Conservation (phyloP, 2,329 filamentous ascomycete species). For the Aureobasidium sp. region DNA sequence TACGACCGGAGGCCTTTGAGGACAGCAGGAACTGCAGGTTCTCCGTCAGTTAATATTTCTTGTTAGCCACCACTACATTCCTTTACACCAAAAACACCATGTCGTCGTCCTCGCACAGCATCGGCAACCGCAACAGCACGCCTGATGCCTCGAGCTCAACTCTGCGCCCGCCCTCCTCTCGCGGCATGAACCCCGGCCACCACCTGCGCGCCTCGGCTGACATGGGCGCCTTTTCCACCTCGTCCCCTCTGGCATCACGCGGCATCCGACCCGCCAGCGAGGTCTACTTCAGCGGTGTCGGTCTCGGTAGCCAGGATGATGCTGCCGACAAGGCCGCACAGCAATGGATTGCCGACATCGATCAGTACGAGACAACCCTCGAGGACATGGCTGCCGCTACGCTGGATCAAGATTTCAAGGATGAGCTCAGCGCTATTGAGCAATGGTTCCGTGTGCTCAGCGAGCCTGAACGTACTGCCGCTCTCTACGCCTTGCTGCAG, state of each 20-base stretch:
- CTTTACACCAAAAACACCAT: conserved; percentile 7
- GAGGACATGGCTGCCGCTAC: conserved; percentile 99
- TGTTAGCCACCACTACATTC: conserved; percentile 13
- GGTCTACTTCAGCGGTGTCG: conserved; percentile 73
- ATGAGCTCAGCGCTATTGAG: conserved; percentile 96
- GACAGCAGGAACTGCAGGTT: conserved; percentile 80
- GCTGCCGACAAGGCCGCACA: conserved; percentile 88
- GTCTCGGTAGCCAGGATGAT: conserved; percentile 68
- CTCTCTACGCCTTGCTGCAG: conserved; percentile 88
- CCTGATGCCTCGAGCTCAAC: conserved; percentile 80
- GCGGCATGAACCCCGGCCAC: conserved; percentile 69
- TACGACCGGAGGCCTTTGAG: conserved; percentile 57
- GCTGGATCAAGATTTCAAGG: conserved; percentile 99
- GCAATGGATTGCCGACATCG: conserved; percentile 98
- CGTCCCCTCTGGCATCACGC: conserved; percentile 62
- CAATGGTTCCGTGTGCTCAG: conserved; percentile 98
- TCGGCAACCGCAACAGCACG: conserved; percentile 86
- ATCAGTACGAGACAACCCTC: conserved; percentile 96
- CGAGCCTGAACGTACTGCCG: conserved; percentile 91
- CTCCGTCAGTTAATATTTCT: conserved; percentile 29
- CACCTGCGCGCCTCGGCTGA: conserved; percentile 93
- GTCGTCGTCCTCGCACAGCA: conserved; percentile 41
- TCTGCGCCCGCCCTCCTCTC: conserved; percentile 73
- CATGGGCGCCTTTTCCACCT: conserved; percentile 70
- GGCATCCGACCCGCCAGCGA: conserved; percentile 89